phyloP scores from a whole-genome alignment of 2,329 filamentous ascomycete genomes.

The Neopestalotiopsis sp. region DNA sequence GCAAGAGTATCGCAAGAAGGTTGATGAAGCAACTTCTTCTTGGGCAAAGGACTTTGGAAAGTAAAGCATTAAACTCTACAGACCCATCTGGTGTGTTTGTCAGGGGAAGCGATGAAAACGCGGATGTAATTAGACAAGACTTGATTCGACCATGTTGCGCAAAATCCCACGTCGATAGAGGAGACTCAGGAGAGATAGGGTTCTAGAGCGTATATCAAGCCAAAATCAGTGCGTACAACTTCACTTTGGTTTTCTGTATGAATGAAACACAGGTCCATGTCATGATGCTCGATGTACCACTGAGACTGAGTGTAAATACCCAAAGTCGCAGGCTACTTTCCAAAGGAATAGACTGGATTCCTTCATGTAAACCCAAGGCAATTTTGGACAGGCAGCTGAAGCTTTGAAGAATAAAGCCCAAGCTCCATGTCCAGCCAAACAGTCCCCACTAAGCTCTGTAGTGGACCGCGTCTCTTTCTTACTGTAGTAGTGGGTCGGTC shows the following conservation, averaged over 20 bases:
- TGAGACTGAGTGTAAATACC: too few relatives aligned
- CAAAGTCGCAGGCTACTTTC: too few relatives aligned
- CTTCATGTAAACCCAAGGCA: too few relatives aligned
- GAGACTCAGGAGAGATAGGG: too few relatives aligned
- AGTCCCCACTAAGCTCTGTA: neutral
- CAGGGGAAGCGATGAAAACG: neutral
- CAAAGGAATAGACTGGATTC: too few relatives aligned
- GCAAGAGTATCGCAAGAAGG: conserved; percentile 77
- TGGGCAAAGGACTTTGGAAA: conserved; percentile 34
- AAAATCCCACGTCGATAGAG: too few relatives aligned
- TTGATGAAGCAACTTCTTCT: conserved; percentile 66
- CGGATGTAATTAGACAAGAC: neutral
- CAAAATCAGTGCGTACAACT: too few relatives aligned
- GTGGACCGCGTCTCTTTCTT: neutral
- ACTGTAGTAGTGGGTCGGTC: neutral
- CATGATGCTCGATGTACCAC: too few relatives aligned
- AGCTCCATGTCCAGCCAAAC: neutral
- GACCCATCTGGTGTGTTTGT: neutral
- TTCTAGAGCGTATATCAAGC: too few relatives aligned
- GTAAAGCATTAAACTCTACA: conserved; percentile 6
- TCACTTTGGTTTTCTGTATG: too few relatives aligned
- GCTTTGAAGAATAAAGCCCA: neutral
- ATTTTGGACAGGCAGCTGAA: too few relatives aligned
- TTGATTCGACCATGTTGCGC: neutral
- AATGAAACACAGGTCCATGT: too few relatives aligned